Percentiles rank a stretch among this genome's conserved stretches.
These are phyloP conservation scores for Lecanosticta acicola DNA, from an alignment of 2,329 filamentous ascomycete genomes.

Conservation along the genomic window DNA sequence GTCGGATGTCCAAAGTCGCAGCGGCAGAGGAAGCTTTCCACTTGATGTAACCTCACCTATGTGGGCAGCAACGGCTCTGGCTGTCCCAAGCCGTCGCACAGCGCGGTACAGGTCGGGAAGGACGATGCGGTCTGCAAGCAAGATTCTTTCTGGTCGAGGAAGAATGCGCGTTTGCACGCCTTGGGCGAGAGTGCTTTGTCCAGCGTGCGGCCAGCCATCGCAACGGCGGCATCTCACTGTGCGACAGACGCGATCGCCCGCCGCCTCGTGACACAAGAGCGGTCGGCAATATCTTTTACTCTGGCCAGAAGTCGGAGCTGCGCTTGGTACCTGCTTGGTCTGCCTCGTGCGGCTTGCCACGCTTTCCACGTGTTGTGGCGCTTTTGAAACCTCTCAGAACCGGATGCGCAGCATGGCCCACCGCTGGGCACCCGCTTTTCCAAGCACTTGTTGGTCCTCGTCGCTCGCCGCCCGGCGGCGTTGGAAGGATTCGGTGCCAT, in stretches of 20 bases:
- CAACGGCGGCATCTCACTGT: neutral
- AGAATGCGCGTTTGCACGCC: neutral
- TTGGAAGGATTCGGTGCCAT: neutral
- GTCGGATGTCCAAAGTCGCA: neutral
- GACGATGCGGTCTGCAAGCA: constrained; percentile 2
- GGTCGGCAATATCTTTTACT: constrained; percentile 1
- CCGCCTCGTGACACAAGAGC: neutral
- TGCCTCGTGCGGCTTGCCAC: neutral
- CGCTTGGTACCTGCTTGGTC: constrained; percentile 7
- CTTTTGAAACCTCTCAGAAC: neutral
- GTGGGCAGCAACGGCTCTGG: neutral
- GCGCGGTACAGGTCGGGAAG: constrained; percentile 1
- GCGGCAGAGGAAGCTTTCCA: neutral
- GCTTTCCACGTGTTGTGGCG: neutral
- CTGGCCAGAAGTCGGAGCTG: constrained; percentile 6
- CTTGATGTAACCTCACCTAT: constrained; percentile 7
- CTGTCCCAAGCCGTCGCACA: neutral
- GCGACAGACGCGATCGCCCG: neutral
- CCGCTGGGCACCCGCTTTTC: no score
- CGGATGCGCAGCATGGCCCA: neutral
- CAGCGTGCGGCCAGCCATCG: neutral
- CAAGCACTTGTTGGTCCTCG: neutral
- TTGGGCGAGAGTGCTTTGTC: no score
- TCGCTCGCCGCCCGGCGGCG: neutral
- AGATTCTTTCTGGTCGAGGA: neutral